Evolutionary conservation across 2,329 filamentous ascomycete genomes (phyloP).

Genomic region (Orbilia ellipsospora): DNA sequence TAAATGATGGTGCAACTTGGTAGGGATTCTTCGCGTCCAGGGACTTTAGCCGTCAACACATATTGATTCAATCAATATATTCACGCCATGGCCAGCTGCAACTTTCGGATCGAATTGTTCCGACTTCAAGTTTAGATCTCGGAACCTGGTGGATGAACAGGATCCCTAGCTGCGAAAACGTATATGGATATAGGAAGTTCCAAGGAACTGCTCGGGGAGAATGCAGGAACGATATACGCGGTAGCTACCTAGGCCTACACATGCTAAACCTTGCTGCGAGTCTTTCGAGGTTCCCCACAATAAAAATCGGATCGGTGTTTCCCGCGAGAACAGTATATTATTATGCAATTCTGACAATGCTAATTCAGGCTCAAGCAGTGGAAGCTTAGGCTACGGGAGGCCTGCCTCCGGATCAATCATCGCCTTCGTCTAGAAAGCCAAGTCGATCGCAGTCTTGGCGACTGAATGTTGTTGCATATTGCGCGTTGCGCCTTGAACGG

Average conservation of each 20-base stretch:
- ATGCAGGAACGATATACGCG: slow-evolving; percentile 33
- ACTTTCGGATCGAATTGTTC: slow-evolving; percentile 53
- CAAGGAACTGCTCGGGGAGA: background rate
- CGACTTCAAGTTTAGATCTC: slow-evolving; percentile 19
- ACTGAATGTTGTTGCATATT: too few relatives aligned
- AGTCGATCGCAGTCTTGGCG: too few relatives aligned
- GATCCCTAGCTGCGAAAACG: slow-evolving; percentile 4
- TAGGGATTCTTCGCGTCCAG: slow-evolving; percentile 22
- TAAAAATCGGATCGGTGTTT: slow-evolving; percentile 9
- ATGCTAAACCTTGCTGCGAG: background rate
- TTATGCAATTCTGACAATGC: slow-evolving; percentile 6
- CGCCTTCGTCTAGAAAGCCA: too few relatives aligned
- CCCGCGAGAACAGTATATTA: slow-evolving; percentile 2
- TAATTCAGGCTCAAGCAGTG: slow-evolving; percentile 42
- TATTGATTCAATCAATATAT: background rate
- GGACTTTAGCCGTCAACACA: slow-evolving; percentile 53
- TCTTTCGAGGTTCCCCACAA: slow-evolving; percentile 16
- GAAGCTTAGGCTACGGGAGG: slow-evolving; percentile 44
- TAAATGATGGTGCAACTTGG: slow-evolving; percentile 35
- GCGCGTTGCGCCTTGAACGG: too few relatives aligned
- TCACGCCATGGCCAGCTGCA: background rate
- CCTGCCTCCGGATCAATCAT: slow-evolving; percentile 28
- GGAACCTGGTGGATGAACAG: background rate
- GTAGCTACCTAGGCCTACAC: too few relatives aligned
- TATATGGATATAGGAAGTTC: background rate